Conservation (phyloP, 2,329 filamentous ascomycete species). For the Cladosporium velox region DNA sequence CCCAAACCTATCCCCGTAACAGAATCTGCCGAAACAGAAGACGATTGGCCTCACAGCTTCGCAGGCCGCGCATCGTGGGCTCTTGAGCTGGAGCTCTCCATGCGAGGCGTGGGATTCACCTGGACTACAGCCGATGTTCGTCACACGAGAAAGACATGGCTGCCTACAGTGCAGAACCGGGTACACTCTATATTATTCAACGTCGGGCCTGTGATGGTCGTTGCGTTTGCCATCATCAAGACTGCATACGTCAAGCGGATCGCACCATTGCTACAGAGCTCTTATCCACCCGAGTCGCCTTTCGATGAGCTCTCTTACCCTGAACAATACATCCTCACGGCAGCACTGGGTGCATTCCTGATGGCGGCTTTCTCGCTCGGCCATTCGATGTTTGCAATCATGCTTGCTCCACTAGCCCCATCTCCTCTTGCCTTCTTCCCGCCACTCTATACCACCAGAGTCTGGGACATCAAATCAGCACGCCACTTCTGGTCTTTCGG, state of each 20-base stretch:
- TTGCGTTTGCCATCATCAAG: slow-evolving; percentile 41
- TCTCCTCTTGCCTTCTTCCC: slow-evolving; percentile 48
- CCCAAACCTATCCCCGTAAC: slow-evolving; percentile 33
- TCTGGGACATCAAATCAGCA: slow-evolving; percentile 45
- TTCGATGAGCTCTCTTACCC: slow-evolving; percentile 42
- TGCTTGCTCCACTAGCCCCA: slow-evolving; percentile 43
- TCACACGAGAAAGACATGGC: slow-evolving; percentile 48
- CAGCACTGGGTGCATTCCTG: slow-evolving; percentile 45
- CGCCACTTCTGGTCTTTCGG: slow-evolving; percentile 48
- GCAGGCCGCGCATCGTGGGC: slow-evolving; percentile 47
- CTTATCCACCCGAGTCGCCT: slow-evolving; percentile 21
- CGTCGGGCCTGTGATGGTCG: slow-evolving; percentile 41
- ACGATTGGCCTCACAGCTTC: slow-evolving; percentile 43
- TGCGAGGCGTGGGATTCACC: slow-evolving; percentile 49
- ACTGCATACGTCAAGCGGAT: slow-evolving; percentile 38
- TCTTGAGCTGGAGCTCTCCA: slow-evolving; percentile 46
- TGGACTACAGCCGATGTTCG: slow-evolving; percentile 50
- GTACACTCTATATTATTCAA: slow-evolving; percentile 45
- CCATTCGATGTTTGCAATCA: slow-evolving; percentile 45
- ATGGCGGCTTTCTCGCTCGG: slow-evolving; percentile 48
- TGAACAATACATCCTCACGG: slow-evolving; percentile 42
- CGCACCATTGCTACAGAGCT: slow-evolving; percentile 23
- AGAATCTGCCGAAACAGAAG: slow-evolving; percentile 43
- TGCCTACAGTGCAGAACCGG: slow-evolving; percentile 43
- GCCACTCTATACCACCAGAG: slow-evolving; percentile 45